Base-by-base conservation (phyloP, 2,329 filamentous ascomycete genomes). In the Xylogone sp. region DNA sequence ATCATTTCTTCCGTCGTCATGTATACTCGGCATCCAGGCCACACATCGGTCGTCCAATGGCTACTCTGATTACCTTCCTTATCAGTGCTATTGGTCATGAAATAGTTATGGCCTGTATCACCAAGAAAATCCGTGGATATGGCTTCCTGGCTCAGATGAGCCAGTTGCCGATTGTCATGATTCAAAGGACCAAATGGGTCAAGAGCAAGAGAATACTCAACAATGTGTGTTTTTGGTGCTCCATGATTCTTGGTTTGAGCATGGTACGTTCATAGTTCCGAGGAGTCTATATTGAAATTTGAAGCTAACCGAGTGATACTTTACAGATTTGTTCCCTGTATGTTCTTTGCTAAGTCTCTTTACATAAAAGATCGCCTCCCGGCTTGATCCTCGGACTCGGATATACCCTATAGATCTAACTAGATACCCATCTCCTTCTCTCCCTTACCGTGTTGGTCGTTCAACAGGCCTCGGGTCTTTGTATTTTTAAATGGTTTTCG, bases 31-130 rank as follows among this genome's bases (percentile, higher is more conserved):
- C 91, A 2, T 88, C 86, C 12, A 79, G 88, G 9, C 83, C 85
- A 12, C 84, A 87, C 60, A 85, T 95, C 62, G 92, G 90, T 19
- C 83, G 85, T 52, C 78, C 81, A 16, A 76, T 87, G 51, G 92
- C 94, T 21, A 97, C 92, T 21, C 73, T 91, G 55, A 88, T 96
- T 59, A 97, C 94, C 0, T 97, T 99, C 65, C 72, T 97, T 52
- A 87, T 97, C 62, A 92, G 86, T 53, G 90, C 94, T 31, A 66
- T 96, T 20, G 91, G 90, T 16, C 94, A 97, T 67, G 94, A 99
- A 70, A 80, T 99, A 52, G 89, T 99, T 63, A 96, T 99, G 88
- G 91, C 88, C 7, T 97, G 93, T 69, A 97, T 99, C 67, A 97
- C 92, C 21, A 93, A 97, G 76, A 97, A 99, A 74, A 77, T 97